phyloP scores from a whole-genome alignment of 495 filamentous ascomycete genomes.

The Friedmanniomyces endolithicus region DNA sequence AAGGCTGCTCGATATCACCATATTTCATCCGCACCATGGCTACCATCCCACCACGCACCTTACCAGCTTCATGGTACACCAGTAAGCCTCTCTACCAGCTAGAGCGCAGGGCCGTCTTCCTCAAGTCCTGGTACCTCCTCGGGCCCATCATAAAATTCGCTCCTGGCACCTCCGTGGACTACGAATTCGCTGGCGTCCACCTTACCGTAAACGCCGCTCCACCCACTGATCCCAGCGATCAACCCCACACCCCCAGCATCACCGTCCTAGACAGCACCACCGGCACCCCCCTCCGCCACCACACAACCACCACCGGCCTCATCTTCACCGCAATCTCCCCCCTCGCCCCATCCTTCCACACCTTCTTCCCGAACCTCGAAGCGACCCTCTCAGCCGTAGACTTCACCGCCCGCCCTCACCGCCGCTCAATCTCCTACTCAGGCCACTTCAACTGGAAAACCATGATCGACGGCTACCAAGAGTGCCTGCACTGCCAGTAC shows the following conservation, averaged over 20 bases:
- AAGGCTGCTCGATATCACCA: no score
- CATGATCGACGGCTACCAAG: constrained; percentile 53
- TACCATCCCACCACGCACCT: constrained; percentile 20
- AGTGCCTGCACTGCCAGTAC: constrained; percentile 53
- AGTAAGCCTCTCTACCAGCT: constrained; percentile 35
- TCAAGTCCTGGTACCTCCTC: constrained; percentile 51
- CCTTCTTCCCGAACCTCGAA: constrained; percentile 46
- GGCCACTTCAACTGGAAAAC: constrained; percentile 55
- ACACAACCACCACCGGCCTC: constrained; percentile 44
- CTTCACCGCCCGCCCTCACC: constrained; percentile 44
- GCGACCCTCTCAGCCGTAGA: constrained; percentile 40
- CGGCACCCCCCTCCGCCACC: constrained; percentile 24
- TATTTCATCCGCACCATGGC: not conserved
- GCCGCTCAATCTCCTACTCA: constrained; percentile 44
- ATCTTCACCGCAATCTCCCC: constrained; percentile 43
- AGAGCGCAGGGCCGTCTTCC: constrained; percentile 43
- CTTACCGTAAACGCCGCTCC: constrained; percentile 21
- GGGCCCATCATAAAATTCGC: constrained; percentile 46
- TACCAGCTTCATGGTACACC: constrained; percentile 35
- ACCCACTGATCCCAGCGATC: constrained; percentile 24
- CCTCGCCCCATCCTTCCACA: constrained; percentile 40
- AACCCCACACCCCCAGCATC: constrained; percentile 33
- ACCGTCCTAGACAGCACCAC: constrained; percentile 19
- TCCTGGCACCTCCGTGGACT: constrained; percentile 35
- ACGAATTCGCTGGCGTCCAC: constrained; percentile 44